Conservation (phyloP, 140 eudicot genomes). For the Bidens hawaiensis region DNA sequence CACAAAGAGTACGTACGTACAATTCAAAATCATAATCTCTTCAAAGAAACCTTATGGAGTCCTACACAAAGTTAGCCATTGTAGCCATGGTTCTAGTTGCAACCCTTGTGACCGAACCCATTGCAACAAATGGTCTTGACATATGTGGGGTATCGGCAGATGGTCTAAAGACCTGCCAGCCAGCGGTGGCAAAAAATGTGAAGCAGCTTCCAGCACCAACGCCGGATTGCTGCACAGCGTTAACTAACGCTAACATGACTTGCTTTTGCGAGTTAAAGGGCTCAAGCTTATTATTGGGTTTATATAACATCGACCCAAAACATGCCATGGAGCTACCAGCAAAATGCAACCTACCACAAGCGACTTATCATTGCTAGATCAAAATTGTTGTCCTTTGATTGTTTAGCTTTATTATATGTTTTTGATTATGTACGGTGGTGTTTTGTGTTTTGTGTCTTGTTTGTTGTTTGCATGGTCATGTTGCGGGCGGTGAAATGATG, state of each 20-base stretch:
- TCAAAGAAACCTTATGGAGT: constrained; percentile 6
- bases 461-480: constrained; percentile 5
- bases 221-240: constrained; percentile 38
- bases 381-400: no score
- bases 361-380: constrained; percentile 38
- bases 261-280: constrained; percentile 58
- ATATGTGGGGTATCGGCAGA: constrained; percentile 38
- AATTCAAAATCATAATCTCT: neutral
- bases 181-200: constrained; percentile 38
- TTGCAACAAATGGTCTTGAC: constrained; percentile 18
- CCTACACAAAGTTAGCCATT: constrained; percentile 36
- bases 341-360: constrained; percentile 45
- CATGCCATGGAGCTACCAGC: constrained; percentile 45
- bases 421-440: neutral
- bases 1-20: neutral
- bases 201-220: constrained; percentile 35
- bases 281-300: constrained; percentile 31
- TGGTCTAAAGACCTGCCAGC: constrained; percentile 43
- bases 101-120: constrained; percentile 13
- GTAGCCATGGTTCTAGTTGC: constrained; percentile 29
- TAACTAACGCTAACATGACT: constrained; percentile 35
- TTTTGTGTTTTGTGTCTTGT: constrained; percentile 2
- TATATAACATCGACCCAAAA: constrained; percentile 40
- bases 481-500: neutral
- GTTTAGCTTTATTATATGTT: neutral